Evolutionary conservation across 1,284 basidiomycete species (phyloP).

Genomic region (Agaricales sp.): DNA sequence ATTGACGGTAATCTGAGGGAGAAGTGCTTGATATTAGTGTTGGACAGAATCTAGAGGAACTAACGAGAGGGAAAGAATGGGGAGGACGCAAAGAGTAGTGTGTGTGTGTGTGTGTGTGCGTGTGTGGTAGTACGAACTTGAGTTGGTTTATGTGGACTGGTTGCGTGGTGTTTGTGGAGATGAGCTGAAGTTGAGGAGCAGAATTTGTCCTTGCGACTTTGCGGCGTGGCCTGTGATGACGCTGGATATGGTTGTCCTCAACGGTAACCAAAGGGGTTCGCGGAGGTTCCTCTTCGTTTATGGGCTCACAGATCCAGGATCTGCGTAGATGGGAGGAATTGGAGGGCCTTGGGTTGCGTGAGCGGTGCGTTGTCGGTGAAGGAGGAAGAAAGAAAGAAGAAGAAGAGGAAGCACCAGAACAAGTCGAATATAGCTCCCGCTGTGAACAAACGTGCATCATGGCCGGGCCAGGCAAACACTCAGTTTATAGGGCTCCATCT

Average conservation of each 20-base stretch:
- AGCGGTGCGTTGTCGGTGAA: constrained; percentile 12
- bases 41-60: constrained; percentile 9
- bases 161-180: constrained; percentile 52
- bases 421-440: too few relatives aligned
- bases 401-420: neutral
- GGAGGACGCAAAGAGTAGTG: too few relatives aligned
- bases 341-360: constrained; percentile 9
- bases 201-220: constrained; percentile 34
- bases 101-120: too few relatives aligned
- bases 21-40: constrained; percentile 8
- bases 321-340: constrained; percentile 14
- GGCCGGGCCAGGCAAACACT: too few relatives aligned
- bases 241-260: constrained; percentile 35
- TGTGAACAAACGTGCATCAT: neutral
- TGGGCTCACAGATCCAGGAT: constrained; percentile 39
- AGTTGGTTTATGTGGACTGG: constrained; percentile 46
- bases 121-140: constrained; percentile 28
- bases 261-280: constrained; percentile 11
- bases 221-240: constrained; percentile 47
- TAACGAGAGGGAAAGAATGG: too few relatives aligned
- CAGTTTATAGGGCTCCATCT: neutral
- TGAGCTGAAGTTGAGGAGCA: constrained; percentile 36
- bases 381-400: constrained; percentile 5
- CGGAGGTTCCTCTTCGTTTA: constrained; percentile 34
- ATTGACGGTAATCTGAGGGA: constrained; percentile 17